Evolutionary conservation across 768 basidiomycete genomes (phyloP).

Genomic region (Leccinum longicurvipes): DNA sequence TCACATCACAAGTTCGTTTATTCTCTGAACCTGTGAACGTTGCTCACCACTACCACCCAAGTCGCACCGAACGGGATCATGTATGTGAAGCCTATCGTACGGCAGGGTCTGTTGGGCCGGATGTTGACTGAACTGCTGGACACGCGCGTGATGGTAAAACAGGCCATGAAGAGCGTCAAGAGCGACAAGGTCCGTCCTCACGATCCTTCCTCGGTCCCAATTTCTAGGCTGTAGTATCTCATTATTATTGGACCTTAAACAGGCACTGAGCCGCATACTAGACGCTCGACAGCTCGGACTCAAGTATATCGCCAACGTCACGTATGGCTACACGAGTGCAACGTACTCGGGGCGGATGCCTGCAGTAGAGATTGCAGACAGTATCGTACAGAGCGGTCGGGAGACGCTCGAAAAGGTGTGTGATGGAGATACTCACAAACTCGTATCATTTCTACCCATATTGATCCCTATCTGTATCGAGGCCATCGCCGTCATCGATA

Average conservation of each 20-base stretch:
- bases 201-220: no score
- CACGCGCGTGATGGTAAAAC: constrained; percentile 97
- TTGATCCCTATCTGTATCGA: constrained; percentile 25
- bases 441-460: neutral
- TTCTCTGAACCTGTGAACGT: neutral
- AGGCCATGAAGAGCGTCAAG: constrained; percentile 83
- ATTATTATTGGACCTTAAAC: neutral
- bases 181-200: constrained; percentile 66
- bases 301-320: constrained; percentile 93
- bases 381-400: constrained; percentile 94
- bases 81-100: constrained; percentile 82
- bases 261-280: constrained; percentile 74
- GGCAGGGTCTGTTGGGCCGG: constrained; percentile 81
- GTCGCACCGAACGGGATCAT: constrained; percentile 96
- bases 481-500: constrained; percentile 81
- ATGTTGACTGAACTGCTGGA: constrained; percentile 93
- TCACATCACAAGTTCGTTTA: constrained; percentile 65
- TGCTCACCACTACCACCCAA: constrained; percentile 28
- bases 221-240: neutral
- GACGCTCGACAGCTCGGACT: constrained; percentile 91
- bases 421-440: neutral
- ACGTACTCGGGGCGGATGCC: constrained; percentile 97
- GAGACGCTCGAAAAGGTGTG: constrained; percentile 91
- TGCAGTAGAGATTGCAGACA: constrained; percentile 95
- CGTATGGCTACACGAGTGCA: constrained; percentile 95